These are phyloP conservation scores for Crithidia sp. DNA, from an alignment of 208 protist genomes.

Conservation along the genomic window DNA sequence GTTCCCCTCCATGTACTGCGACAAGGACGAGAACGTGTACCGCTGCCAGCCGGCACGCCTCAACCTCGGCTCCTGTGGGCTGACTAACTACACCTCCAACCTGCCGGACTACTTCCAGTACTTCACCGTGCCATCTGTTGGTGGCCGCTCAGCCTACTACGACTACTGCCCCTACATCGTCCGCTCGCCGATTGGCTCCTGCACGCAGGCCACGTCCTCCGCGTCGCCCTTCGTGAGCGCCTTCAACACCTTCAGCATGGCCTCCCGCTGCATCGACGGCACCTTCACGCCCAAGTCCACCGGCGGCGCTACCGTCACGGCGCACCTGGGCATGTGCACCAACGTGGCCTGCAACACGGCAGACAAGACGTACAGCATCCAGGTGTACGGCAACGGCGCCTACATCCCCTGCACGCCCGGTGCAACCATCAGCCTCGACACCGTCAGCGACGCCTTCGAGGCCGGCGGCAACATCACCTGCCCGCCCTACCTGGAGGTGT, in stretches of 20 bases:
- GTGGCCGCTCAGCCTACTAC: constrained; percentile 27
- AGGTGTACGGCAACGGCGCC: background rate
- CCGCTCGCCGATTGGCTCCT: constrained; percentile 13
- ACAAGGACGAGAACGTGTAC: background rate
- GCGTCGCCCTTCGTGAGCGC: background rate
- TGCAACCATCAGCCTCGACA: background rate
- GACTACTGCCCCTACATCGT: constrained; percentile 64
- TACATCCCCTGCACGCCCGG: constrained; percentile 1
- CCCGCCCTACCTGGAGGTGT: constrained; percentile 20
- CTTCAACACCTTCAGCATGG: constrained; percentile 15
- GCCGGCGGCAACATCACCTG: constrained; percentile 13
- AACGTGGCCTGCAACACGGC: background rate
- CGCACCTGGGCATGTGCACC: background rate
- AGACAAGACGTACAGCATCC: background rate
- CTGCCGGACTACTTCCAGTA: constrained; percentile 54
- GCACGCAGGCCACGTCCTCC: background rate
- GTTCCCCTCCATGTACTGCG: constrained; percentile 63
- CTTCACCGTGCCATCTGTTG: constrained; percentile 26
- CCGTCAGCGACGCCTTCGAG: constrained; percentile 8
- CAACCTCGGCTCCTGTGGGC: constrained; percentile 34
- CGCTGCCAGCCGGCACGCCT: constrained; percentile 46
- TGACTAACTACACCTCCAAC: background rate
- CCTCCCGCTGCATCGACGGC: constrained; percentile 22
- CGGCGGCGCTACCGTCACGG: background rate
- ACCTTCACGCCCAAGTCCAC: constrained; percentile 1